Conservation (phyloP, 202 grass and related monocot species). For the Thinopyrum obtusiflorum region DNA sequence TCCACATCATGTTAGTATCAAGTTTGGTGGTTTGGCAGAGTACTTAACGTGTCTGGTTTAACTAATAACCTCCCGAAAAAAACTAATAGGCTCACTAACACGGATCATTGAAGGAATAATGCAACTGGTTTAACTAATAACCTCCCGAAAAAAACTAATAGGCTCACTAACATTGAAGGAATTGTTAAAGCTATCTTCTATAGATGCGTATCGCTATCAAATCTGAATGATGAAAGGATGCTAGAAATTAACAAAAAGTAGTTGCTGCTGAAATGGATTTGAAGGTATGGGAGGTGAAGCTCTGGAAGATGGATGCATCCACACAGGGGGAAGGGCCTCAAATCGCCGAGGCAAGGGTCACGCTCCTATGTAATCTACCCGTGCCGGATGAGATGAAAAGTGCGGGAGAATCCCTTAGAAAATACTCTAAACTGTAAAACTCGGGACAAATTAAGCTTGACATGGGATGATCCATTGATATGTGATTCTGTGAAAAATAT, state of each 20-base stretch:
- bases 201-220: background rate
- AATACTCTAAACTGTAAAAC: conserved; percentile 36
- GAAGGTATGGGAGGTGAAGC: conserved; percentile 76
- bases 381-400: conserved; percentile 43
- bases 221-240: background rate
- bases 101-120: background rate
- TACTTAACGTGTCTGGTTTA: too few relatives aligned
- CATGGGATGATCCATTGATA: conserved; percentile 17
- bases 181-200: too few relatives aligned
- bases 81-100: too few relatives aligned
- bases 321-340: conserved; percentile 39
- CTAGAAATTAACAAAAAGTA: background rate
- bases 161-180: too few relatives aligned
- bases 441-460: background rate
- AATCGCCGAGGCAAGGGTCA: conserved; percentile 57
- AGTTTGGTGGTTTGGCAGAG: too few relatives aligned
- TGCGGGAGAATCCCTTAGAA: conserved; percentile 47
- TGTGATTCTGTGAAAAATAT: background rate
- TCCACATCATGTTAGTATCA: background rate
- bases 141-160: too few relatives aligned
- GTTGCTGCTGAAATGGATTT: background rate
- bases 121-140: too few relatives aligned
- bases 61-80: too few relatives aligned
- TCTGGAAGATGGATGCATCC: conserved; percentile 59
- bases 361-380: conserved; percentile 54